Conservation (phyloP, 768 basidiomycete species). For the Phanerochaete sordida region DNA sequence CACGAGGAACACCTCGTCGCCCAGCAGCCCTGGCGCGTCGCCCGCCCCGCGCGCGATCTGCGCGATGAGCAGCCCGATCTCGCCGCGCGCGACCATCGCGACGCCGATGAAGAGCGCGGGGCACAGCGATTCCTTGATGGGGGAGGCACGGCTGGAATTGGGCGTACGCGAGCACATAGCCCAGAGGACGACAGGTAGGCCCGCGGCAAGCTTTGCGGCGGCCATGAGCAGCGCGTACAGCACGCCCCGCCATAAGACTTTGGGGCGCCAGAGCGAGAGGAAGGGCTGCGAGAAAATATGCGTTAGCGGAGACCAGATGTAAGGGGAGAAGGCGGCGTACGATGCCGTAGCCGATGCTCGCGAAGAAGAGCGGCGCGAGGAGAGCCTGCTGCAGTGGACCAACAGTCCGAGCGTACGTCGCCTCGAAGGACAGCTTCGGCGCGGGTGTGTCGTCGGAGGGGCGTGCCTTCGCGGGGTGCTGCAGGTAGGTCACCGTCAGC, state of each 20-base stretch:
- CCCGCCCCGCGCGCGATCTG: constrained; percentile 26
- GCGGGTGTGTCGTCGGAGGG: background rate
- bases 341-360: constrained; percentile 52
- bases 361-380: constrained; percentile 64
- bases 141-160: background rate
- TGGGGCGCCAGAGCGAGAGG: constrained; percentile 18
- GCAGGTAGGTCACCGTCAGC: constrained; percentile 38
- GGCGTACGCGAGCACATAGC: constrained; percentile 12
- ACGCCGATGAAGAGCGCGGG: constrained; percentile 26
- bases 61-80: constrained; percentile 63
- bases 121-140: background rate
- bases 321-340: background rate
- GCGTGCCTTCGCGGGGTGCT: constrained; percentile 12
- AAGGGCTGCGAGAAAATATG: constrained; percentile 15
- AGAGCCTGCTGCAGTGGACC: constrained; percentile 35
- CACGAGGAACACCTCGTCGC: constrained; percentile 37
- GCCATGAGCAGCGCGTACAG: constrained; percentile 58
- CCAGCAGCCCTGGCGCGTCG: constrained; percentile 19
- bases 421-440: constrained; percentile 14
- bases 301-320: background rate
- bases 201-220: constrained; percentile 47
- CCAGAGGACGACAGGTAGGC: constrained; percentile 41
- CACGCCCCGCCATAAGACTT: constrained; percentile 50
- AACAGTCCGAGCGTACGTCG: constrained; percentile 16
- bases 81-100: constrained; percentile 64